Evolutionary conservation across 2,329 filamentous ascomycete genomes (phyloP).

Genomic region (Triangularia verruculosa): DNA sequence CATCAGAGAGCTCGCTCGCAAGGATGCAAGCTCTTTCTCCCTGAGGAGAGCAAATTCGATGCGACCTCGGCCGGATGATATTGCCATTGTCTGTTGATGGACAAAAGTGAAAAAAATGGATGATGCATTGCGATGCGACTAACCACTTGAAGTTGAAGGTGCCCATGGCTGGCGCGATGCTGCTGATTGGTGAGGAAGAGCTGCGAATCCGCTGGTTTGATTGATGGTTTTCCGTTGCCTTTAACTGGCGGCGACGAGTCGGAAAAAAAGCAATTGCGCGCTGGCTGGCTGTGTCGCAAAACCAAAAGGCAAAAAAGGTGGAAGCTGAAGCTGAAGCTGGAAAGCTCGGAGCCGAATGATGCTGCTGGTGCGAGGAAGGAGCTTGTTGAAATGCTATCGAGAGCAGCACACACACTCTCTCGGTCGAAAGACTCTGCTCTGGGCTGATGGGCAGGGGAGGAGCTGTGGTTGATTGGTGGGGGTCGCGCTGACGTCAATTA

Average conservation of each 20-base stretch:
- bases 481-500: slow-evolving; percentile 8
- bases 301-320: neutral
- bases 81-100: neutral
- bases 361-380: neutral
- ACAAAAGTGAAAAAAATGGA: neutral
- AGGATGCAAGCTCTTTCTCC: neutral
- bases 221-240: neutral
- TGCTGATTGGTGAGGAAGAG: neutral
- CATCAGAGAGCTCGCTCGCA: slow-evolving; percentile 5
- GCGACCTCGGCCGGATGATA: neutral
- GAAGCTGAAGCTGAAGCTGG: no score
- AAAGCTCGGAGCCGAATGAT: neutral
- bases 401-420: no score
- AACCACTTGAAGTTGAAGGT: slow-evolving; percentile 71
- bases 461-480: neutral
- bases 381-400: neutral
- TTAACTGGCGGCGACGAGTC: neutral
- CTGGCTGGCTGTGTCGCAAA: neutral
- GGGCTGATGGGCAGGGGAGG: neutral
- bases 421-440: neutral
- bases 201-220: neutral
- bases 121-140: slow-evolving; percentile 34
- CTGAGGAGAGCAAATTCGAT: neutral
- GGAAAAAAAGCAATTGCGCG: neutral
- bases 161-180: slow-evolving; percentile 47